Conservation (phyloP, 345 rosid species). For the Dovyalis caffra region DNA sequence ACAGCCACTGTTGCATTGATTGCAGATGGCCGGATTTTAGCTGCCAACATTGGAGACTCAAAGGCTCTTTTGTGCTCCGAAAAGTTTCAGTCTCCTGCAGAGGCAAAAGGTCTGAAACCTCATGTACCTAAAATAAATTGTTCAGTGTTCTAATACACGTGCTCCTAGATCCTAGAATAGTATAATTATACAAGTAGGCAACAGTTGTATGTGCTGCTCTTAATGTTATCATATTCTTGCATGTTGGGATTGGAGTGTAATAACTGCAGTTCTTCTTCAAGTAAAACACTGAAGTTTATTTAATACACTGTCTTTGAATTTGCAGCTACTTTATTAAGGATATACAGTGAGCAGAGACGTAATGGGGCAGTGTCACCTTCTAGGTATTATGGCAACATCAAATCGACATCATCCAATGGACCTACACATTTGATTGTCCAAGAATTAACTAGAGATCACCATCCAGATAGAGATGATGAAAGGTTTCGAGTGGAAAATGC, state of each 20-base stretch:
- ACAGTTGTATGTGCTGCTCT: background rate
- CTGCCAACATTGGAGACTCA: constrained; percentile 88
- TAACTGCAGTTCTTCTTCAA: background rate
- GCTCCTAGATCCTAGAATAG: background rate
- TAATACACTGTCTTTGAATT: constrained; percentile 20
- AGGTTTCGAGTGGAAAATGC: constrained; percentile 79
- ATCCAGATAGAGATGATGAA: constrained; percentile 90
- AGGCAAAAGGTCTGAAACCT: constrained; percentile 70
- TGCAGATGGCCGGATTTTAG: constrained; percentile 82
- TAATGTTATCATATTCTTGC: constrained; percentile 5
- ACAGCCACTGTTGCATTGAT: constrained; percentile 73
- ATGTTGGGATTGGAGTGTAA: constrained; percentile 6
- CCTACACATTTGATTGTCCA: constrained; percentile 49
- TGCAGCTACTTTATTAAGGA: constrained; percentile 70
- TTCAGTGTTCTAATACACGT: background rate
- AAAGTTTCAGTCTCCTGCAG: constrained; percentile 67
- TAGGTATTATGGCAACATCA: constrained; percentile 40
- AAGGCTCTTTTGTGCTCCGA: constrained; percentile 92
- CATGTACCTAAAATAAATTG: constrained; percentile 6
- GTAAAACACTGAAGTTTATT: constrained; percentile 11
- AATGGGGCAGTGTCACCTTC: constrained; percentile 44
- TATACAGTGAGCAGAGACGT: constrained; percentile 67
- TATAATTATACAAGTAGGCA: background rate
- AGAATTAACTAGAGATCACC: constrained; percentile 86
- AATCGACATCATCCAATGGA: constrained; percentile 47